phyloP scores from a whole-genome alignment of 2,329 filamentous ascomycete species.

The Alternaria rosae region DNA sequence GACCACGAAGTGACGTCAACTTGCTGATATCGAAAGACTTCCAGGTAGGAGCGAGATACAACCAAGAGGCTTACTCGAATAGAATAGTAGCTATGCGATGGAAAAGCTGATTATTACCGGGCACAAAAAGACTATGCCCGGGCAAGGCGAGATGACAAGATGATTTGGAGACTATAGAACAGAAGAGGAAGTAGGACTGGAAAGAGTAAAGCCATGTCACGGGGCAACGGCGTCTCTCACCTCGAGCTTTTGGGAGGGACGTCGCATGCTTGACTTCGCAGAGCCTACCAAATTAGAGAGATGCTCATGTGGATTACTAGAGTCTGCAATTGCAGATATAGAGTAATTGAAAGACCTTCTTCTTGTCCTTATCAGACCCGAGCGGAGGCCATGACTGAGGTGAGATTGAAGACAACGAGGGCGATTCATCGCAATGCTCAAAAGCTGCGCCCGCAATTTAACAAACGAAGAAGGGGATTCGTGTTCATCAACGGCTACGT shows the following conservation, averaged over 20 bases:
- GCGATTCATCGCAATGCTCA: not conserved
- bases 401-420: not conserved
- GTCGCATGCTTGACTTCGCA: not conserved
- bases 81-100: not conserved
- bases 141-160: not conserved
- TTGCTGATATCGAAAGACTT: not conserved
- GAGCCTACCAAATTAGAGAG: not conserved
- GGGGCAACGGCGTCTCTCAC: not conserved
- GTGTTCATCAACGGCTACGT: not conserved
- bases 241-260: not conserved
- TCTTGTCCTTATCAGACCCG: not conserved
- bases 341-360: not conserved
- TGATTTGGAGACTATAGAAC: not conserved
- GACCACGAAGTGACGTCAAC: not conserved
- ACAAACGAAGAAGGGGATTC: not conserved
- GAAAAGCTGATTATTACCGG: not conserved
- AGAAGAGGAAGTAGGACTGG: not conserved
- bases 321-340: not conserved
- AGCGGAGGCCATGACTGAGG: not conserved
- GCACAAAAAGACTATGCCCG: not conserved
- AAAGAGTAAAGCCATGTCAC: not conserved
- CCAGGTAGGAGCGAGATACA: not conserved
- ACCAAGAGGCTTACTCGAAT: not conserved
- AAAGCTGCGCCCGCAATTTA: not conserved
- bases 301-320: not conserved